Conservation (phyloP, 192 early-diverging fungal genomes). For the Radiomyces spectabilis region DNA sequence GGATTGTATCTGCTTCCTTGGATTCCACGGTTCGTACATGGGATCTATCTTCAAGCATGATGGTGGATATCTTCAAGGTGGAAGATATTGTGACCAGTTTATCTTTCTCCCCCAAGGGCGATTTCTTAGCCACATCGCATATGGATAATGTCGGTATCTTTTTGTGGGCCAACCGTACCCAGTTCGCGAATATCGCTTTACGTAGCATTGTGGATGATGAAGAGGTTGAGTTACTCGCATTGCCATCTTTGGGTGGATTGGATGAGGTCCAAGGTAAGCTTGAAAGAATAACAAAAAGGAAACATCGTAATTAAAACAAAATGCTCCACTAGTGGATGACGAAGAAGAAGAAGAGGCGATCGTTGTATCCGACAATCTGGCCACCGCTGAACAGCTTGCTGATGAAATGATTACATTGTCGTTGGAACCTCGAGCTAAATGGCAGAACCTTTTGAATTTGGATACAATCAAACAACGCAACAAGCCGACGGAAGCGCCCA, state of each 20-base stretch:
- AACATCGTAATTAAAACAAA: slow-evolving; percentile 13
- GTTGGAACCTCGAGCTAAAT: slow-evolving; percentile 70
- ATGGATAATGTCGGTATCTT: slow-evolving; percentile 89
- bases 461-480: slow-evolving; percentile 92
- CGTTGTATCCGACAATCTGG: slow-evolving; percentile 18
- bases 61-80: slow-evolving; percentile 80
- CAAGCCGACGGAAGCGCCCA: slow-evolving; percentile 83
- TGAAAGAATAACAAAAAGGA: background rate
- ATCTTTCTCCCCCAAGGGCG: slow-evolving; percentile 84
- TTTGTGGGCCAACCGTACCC: slow-evolving; percentile 82
- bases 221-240: slow-evolving; percentile 31
- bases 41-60: slow-evolving; percentile 89
- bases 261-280: slow-evolving; percentile 45
- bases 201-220: slow-evolving; percentile 57
- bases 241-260: slow-evolving; percentile 53
- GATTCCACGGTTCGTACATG: slow-evolving; percentile 91
- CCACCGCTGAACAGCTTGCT: slow-evolving; percentile 47
- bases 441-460: slow-evolving; percentile 87
- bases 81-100: slow-evolving; percentile 74
- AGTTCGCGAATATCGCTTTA: slow-evolving; percentile 67
- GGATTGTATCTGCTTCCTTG: slow-evolving; percentile 75
- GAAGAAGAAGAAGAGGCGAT: background rate
- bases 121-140: slow-evolving; percentile 88
- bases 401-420: slow-evolving; percentile 88
- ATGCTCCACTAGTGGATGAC: slow-evolving; percentile 8